Conservation (phyloP, 1,139 yeast species). For the Suhomyces maxii region DNA sequence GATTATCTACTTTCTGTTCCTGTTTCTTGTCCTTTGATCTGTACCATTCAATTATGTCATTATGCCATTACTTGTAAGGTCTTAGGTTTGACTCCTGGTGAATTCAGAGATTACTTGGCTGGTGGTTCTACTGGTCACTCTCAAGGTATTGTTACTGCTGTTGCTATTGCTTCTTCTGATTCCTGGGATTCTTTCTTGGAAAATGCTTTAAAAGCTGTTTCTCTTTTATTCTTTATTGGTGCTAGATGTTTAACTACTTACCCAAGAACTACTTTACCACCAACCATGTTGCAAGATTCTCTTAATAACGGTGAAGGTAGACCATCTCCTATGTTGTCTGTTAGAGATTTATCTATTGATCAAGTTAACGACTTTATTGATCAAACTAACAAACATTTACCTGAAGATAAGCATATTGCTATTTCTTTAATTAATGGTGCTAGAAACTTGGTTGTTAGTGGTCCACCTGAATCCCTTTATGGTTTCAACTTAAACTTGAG, state of each 20-base stretch:
- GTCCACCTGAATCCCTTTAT: slow-evolving; percentile 98
- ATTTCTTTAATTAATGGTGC: slow-evolving; percentile 94
- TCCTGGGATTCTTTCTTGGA: slow-evolving; percentile 81
- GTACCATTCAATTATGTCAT: slow-evolving; percentile 92
- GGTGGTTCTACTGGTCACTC: slow-evolving; percentile 95
- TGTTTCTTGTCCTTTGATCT: slow-evolving; percentile 92
- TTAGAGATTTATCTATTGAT: slow-evolving; percentile 78
- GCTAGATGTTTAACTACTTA: slow-evolving; percentile 86
- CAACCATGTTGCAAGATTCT: slow-evolving; percentile 89
- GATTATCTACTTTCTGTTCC: slow-evolving; percentile 91
- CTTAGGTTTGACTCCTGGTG: slow-evolving; percentile 88
- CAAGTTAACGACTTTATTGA: slow-evolving; percentile 80
- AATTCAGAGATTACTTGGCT: slow-evolving; percentile 64
- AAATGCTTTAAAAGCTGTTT: slow-evolving; percentile 74
- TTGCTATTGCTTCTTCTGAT: slow-evolving; percentile 83
- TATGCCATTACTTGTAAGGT: slow-evolving; percentile 85
- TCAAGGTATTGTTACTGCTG: slow-evolving; percentile 93
- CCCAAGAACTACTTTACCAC: slow-evolving; percentile 93
- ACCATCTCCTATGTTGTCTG: slow-evolving; percentile 96
- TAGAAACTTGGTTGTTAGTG: slow-evolving; percentile 90
- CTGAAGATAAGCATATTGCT: slow-evolving; percentile 85
- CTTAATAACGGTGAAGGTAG: slow-evolving; percentile 93
- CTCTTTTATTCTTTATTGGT: slow-evolving; percentile 89
- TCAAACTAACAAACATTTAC: slow-evolving; percentile 90
- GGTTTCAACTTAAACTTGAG: slow-evolving; percentile 92